Evolutionary conservation across 352 stramenopile species (phyloP), one percentile per base, ranked within the genome.

Genomic region (Phytophthora capsici): DNA sequence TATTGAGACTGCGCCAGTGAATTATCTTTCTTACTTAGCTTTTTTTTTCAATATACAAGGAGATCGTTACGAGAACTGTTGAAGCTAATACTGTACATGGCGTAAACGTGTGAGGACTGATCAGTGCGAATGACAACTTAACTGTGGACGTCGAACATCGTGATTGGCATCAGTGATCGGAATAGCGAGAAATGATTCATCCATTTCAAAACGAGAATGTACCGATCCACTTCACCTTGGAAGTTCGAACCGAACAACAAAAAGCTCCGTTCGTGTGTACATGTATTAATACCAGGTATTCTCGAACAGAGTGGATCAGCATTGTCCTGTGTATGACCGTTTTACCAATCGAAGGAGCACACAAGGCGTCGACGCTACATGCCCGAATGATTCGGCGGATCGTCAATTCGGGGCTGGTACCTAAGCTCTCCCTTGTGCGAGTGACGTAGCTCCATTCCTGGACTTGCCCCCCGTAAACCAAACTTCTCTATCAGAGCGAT

Each of bases 281-380:
- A 28, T 28, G 25, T n/a, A n/a, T n/a, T n/a, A n/a, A n/a, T n/a
- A n/a, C n/a, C n/a, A n/a, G n/a, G n/a, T n/a, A n/a, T n/a, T n/a
- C n/a, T n/a, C n/a, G n/a, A n/a, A 34, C 28, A 34, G 28, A 32
- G 12, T 32, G 28, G 28, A 32, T 32, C 28, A 32, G 3, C 9
- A 12, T 34, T 36, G 16, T 30, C 25, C 19, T 41, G 40, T 30
- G 40, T 52, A 60, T 34, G 40, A 16, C 28, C 40, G 32, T 20
- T 26, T 50, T 45, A 53, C 53, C 53, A 61, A 61, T 61, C 53
- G 20, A 61, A 3, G n/a, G 10, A 32, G 53, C 26, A 53, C 53
- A 32, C 48, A 45, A 56, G 43, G n/a, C 26, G 48, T 56, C 48
- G 52, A 41, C 36, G 36, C 49, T 52, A 44, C 40, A 12, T n/a